Evolutionary conservation across 257 asterid species (phyloP).

Genomic region (Fraxinus pennsylvanica): DNA sequence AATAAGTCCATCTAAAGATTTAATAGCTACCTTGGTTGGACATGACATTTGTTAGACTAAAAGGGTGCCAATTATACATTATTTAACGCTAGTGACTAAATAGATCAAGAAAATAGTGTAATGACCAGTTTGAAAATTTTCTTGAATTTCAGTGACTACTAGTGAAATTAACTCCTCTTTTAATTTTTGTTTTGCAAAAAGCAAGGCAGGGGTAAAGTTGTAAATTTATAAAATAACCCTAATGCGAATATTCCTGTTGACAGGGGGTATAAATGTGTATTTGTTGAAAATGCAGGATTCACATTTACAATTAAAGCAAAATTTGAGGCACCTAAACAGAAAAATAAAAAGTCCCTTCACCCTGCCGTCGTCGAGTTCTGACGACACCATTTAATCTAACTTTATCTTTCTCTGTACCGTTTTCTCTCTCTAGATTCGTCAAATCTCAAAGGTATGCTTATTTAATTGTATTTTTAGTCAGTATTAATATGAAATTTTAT

Average conservation of each 20-base stretch:
- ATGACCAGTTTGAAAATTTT: background rate
- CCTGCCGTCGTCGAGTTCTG: constrained; percentile 7
- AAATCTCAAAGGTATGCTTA: background rate
- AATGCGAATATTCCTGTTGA: background rate
- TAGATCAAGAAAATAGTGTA: no score
- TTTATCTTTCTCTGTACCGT: background rate
- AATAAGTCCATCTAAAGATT: no score
- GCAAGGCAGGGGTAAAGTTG: background rate
- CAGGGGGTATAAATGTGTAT: background rate
- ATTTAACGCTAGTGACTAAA: no score
- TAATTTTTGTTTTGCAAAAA: background rate
- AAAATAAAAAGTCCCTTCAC: background rate
- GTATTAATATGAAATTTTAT: background rate
- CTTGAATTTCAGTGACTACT: background rate
- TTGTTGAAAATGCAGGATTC: background rate
- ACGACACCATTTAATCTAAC: background rate
- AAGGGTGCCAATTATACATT: no score
- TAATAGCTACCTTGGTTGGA: background rate
- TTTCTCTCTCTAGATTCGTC: background rate
- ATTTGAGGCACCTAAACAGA: background rate
- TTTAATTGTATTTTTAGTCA: background rate
- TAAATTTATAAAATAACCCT: background rate
- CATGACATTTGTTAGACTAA: no score
- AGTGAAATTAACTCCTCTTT: background rate
- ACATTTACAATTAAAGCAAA: background rate